phyloP scores from a whole-genome alignment of 176 grass and related monocot genomes.

The Miscanthus lutarioriparius region DNA sequence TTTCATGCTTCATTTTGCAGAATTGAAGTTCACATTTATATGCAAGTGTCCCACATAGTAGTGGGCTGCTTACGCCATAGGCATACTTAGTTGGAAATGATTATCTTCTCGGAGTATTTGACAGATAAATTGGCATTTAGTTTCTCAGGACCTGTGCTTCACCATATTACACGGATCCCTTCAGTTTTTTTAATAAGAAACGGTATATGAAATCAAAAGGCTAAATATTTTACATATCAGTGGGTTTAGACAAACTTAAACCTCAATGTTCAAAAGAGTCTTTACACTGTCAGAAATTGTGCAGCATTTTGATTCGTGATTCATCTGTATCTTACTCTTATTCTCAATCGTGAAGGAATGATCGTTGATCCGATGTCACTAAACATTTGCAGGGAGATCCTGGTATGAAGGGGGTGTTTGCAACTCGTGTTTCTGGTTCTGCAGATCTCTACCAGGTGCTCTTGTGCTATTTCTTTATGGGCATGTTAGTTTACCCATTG shows the following conservation, averaged over 20 bases:
- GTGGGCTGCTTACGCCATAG: neutral
- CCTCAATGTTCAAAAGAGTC: neutral
- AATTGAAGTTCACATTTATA: neutral
- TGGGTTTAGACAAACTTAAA: neutral
- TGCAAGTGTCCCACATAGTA: neutral
- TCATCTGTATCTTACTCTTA: neutral
- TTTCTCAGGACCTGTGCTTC: neutral
- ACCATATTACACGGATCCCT: constrained; percentile 6
- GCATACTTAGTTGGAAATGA: neutral
- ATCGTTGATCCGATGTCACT: constrained; percentile 5
- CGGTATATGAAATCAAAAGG: neutral
- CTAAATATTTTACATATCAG: constrained; percentile 5
- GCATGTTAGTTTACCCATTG: neutral
- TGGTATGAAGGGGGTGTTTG: constrained; percentile 85
- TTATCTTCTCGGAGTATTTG: neutral
- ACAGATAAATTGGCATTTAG: constrained; percentile 8
- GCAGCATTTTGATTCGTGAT: neutral
- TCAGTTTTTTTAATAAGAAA: neutral
- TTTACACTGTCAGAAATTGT: neutral
- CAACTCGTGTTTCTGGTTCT: constrained; percentile 94
- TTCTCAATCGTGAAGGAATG: constrained; percentile 27
- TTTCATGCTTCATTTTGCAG: constrained; percentile 15
- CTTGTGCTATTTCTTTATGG: constrained; percentile 23
- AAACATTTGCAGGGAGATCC: constrained; percentile 69
- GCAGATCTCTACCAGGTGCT: constrained; percentile 89